A percentile compares a stretch with the other conserved stretches of the same genome.
These are phyloP conservation scores for Botrytis hyacinthi DNA, from an alignment of 2,329 filamentous ascomycete species.

Conservation along the genomic window DNA sequence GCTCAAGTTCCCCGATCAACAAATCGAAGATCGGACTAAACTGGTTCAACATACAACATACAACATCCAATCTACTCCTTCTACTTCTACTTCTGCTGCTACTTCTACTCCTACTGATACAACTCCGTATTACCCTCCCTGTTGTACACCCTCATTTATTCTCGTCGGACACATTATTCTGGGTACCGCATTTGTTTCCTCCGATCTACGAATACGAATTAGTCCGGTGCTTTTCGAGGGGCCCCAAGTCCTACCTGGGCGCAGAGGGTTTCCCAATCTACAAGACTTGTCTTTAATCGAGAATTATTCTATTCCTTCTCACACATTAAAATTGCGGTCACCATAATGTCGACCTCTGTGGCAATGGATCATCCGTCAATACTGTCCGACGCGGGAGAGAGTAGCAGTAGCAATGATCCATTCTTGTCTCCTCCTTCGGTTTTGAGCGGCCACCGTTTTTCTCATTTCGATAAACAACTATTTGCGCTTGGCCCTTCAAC, in stretches of 20 bases:
- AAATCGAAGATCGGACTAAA: constrained; percentile 8
- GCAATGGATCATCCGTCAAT: constrained; percentile 32
- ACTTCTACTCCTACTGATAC: not conserved
- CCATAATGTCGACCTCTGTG: constrained; percentile 40
- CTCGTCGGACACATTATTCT: constrained; percentile 10
- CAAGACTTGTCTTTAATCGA: constrained; percentile 11
- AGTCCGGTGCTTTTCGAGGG: constrained; percentile 5
- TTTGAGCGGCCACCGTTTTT: constrained; percentile 74
- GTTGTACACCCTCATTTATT: not conserved
- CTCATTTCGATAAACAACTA: constrained; percentile 75
- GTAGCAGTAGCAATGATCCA: constrained; percentile 45
- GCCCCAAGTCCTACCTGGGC: constrained; percentile 20
- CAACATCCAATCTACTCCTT: not conserved
- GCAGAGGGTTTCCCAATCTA: constrained; percentile 18
- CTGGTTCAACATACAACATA: not conserved
- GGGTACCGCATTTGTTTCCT: constrained; percentile 17
- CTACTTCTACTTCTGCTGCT: not conserved
- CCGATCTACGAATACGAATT: constrained; percentile 15
- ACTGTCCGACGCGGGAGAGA: constrained; percentile 27
- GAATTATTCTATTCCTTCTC: not conserved
- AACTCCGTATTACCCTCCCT: not conserved
- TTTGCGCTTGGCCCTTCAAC: constrained; percentile 74
- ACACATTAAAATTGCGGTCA: constrained; percentile 20
- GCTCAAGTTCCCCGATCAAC: constrained; percentile 11
- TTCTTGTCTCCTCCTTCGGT: constrained; percentile 52